Evolutionary conservation across 2,329 filamentous ascomycete species (phyloP), one percentile per base, ranked within the genome.

Genomic region (Arthrobotrys megalospora): DNA sequence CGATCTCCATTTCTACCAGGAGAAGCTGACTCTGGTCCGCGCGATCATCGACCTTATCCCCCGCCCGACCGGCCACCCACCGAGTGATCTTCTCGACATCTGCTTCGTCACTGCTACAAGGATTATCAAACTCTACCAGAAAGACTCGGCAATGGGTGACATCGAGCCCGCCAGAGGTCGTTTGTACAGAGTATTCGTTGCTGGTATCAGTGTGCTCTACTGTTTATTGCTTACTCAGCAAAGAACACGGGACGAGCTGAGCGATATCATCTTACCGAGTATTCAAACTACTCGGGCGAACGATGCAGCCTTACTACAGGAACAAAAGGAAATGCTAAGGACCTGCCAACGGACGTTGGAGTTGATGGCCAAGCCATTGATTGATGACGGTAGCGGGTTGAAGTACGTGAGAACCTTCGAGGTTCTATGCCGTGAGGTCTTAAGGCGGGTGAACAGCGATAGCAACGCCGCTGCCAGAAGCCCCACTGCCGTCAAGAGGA

Each of bases 401-500:
- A 79, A 79, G 28, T 79, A 79, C 19, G 76, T 79, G 2, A 41
- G 76, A n/a, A 79, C 76, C 6, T 79, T 75, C n/a, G 76, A 79
- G 32, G 76, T 79, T 8, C 76, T 79, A 2, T 79, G 76, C 36
- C 45, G 76, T 6, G 76, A 79, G 43, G 76, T 79, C 4, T 34
- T 79, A 8, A 58, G 76, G 19, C 36, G 76, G 32, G 76, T 79
- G 1, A 73, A 73, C 12, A 73, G 52, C 53, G 76, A 79, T 12
- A 66, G 36, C 11, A 60, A 60, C 7, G 55, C 55, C 1, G 55
- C 36, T 6, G 69, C 55, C 4, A 64, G 48, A 48, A 73, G 68
- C 28, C 76, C 68, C 6, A 72, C 76, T 3, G 60, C 67, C 4
- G 28, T 72, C 4, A 78, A 78, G 38, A 34, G 67, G 24, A 78